phyloP scores from a whole-genome alignment of 1,139 yeast genomes.

The Ogataea hybrid region DNA sequence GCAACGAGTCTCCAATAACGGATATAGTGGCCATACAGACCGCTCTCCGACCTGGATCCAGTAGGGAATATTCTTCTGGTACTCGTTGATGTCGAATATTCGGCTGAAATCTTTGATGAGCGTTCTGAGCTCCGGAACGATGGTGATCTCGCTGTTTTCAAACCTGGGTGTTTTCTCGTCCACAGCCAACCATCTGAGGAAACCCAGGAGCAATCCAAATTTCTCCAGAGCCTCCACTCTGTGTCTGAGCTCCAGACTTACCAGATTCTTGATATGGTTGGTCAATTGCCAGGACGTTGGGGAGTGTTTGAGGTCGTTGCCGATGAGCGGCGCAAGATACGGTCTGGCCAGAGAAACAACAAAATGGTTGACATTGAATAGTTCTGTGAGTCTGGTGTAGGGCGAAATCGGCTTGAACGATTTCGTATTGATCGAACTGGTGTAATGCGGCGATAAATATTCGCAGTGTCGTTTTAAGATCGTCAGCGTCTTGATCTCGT shows the following conservation, averaged over 20 bases:
- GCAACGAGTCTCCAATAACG: constrained; percentile 84
- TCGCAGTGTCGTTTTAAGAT: too few relatives aligned
- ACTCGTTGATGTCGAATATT: constrained; percentile 70
- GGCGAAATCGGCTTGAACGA: too few relatives aligned
- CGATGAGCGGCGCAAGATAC: too few relatives aligned
- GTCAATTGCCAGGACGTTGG: constrained; percentile 41
- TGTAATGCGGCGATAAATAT: too few relatives aligned
- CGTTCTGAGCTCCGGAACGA: constrained; percentile 82
- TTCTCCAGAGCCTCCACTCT: constrained; percentile 77
- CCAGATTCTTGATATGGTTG: constrained; percentile 39
- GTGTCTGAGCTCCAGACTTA: constrained; percentile 74
- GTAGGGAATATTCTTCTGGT: constrained; percentile 72
- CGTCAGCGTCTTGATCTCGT: too few relatives aligned
- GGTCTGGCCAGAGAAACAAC: too few relatives aligned
- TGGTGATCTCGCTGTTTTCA: constrained; percentile 70
- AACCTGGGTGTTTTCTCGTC: constrained; percentile 85
- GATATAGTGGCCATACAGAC: constrained; percentile 90
- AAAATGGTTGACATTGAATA: too few relatives aligned
- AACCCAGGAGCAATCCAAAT: constrained; percentile 69
- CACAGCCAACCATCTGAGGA: constrained; percentile 72
- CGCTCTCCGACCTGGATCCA: constrained; percentile 92
- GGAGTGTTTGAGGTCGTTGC: constrained; percentile 74
- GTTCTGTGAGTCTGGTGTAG: too few relatives aligned
- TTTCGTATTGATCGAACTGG: too few relatives aligned
- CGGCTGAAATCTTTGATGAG: constrained; percentile 66